Base-by-base conservation (phyloP, 2,329 filamentous ascomycete genomes). In the Furcasterigmium sp. region DNA sequence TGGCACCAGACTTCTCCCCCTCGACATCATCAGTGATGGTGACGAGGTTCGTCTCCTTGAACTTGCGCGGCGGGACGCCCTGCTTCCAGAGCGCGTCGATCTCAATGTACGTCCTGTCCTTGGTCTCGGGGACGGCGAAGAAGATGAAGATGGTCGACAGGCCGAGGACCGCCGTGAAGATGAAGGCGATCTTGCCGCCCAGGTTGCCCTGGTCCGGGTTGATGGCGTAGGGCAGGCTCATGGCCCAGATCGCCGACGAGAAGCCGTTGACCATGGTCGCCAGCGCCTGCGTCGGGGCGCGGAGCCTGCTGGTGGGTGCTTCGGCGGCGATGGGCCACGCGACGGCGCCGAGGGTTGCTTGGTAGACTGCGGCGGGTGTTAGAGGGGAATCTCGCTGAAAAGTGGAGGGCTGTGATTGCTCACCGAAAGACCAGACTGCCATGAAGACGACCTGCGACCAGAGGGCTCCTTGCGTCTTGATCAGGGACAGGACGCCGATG, bases 261-360 rank as follows among this genome's bases (percentile, higher is more conserved):
- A 48, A n/a, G 23, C 39, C 46, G 32, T 48, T 48, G 13, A 32
- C 43, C n/a, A 51, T 44, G 30, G 46, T 50, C 5, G 42, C 38
- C 14, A 49, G 32, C 5, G 42, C 41, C 40, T 52, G 50, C 14
- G 46, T 49, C 30, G 46, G 42, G 4, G 42, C 40, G 5, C 50
- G 44, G 8, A 52, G 42, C 8, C 48, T 38, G 18, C 46, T 47
- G 5, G 44, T 47, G 21, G 46, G 41, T 14, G 43, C 44, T 37
- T 52, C 50, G 26, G 50, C 40, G 10, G 44, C 21, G 14, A 50
- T 46, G 10, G 46, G 44, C 50, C 50, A 65, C 4, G 58, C 57
- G 2, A 56, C 59, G 2, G 60, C 52, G 9, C 63, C 63, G n/a
- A 67, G 62, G n/a, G 59, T 61, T 30, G 57, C 53, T 21, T 59